These are phyloP conservation scores for Vachellia pachyceras DNA, from an alignment of 306 rosid species.

Conservation along the genomic window DNA sequence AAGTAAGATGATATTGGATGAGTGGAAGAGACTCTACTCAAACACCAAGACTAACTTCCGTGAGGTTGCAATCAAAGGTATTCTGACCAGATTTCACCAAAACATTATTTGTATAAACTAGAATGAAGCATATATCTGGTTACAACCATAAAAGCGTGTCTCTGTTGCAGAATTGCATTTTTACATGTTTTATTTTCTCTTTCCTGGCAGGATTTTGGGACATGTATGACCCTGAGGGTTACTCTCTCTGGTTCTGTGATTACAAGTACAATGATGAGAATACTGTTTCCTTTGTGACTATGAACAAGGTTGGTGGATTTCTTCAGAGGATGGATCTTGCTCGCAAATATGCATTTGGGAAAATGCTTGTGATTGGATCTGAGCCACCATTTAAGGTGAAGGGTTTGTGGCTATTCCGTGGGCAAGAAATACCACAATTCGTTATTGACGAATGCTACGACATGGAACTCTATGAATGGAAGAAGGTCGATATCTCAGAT, in stretches of 20 bases:
- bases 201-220: slow-evolving; percentile 67
- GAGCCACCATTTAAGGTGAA: slow-evolving; percentile 64
- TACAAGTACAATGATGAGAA: too few species aligned
- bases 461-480: slow-evolving; percentile 76
- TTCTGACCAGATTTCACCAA: not conserved
- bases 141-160: not conserved
- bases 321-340: too few species aligned
- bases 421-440: slow-evolving; percentile 59
- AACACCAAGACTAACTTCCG: slow-evolving; percentile 77
- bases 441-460: slow-evolving; percentile 65
- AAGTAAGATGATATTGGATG: slow-evolving; percentile 70
- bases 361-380: slow-evolving; percentile 66
- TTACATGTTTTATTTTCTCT: not conserved
- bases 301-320: too few species aligned
- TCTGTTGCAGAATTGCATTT: not conserved
- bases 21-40: slow-evolving; percentile 78
- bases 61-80: slow-evolving; percentile 80
- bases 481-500: slow-evolving; percentile 58
- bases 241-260: slow-evolving; percentile 34
- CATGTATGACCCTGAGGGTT: slow-evolving; percentile 79
- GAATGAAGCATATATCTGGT: not conserved
- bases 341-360: slow-evolving; percentile 43
- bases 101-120: not conserved
- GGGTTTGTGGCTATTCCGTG: slow-evolving; percentile 77
- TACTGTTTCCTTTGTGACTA: too few species aligned